phyloP scores from a whole-genome alignment of 768 basidiomycete genomes.

The Termitomyces sp. region DNA sequence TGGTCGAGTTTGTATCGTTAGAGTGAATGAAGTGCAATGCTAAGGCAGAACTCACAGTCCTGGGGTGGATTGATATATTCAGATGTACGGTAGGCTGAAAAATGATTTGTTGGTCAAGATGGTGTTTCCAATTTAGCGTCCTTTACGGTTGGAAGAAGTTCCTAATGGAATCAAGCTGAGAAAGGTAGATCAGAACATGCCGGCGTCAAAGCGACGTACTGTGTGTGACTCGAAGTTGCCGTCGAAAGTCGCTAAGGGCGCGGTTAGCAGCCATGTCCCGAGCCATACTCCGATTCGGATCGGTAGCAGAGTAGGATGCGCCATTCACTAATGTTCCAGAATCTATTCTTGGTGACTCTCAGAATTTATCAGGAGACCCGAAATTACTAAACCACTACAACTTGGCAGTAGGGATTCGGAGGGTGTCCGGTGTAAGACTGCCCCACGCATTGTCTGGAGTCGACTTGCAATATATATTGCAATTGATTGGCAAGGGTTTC shows the following conservation, averaged over 20 bases:
- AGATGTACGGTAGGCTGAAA: not conserved
- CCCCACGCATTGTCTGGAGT: too few species aligned
- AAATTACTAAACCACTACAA: slow-evolving; percentile 1
- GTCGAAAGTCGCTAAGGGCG: not conserved
- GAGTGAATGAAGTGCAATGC: not conserved
- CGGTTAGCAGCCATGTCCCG: not conserved
- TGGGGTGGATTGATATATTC: not conserved
- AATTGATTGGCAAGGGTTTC: not conserved
- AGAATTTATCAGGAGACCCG: not conserved
- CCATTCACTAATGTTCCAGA: not conserved
- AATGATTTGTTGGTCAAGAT: not conserved
- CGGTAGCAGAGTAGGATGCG: not conserved
- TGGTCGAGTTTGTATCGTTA: not conserved
- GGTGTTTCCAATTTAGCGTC: not conserved
- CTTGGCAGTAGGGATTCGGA: not conserved
- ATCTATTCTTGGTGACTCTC: not conserved
- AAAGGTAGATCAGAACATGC: not conserved
- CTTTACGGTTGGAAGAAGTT: not conserved
- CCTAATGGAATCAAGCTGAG: not conserved
- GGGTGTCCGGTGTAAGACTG: too few species aligned
- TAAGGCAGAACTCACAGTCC: not conserved
- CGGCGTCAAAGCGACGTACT: not conserved
- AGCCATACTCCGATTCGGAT: not conserved
- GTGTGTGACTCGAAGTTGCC: not conserved
- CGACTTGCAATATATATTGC: not conserved